These are phyloP conservation scores for Fusarium sp. DNA, from an alignment of 2,329 filamentous ascomycete genomes.

Conservation along the genomic window DNA sequence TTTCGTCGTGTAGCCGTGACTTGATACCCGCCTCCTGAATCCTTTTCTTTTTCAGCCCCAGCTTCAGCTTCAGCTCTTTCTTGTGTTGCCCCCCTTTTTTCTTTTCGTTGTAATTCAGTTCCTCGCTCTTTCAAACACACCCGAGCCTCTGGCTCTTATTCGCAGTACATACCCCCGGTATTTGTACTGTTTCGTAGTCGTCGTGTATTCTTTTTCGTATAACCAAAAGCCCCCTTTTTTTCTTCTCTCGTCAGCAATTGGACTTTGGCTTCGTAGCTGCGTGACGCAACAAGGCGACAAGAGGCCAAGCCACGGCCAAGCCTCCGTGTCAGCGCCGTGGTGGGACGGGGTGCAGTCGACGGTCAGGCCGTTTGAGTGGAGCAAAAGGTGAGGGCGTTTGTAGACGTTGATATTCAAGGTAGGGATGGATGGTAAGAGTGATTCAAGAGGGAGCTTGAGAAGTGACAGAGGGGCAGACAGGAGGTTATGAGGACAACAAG, in stretches of 20 bases:
- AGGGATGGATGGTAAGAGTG: neutral
- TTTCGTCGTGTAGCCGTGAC: neutral
- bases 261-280: slow-evolving; percentile 1
- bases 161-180: neutral
- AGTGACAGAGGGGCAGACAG: neutral
- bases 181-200: neutral
- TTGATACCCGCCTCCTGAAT: slow-evolving; percentile 6
- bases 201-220: neutral
- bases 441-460: neutral
- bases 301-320: slow-evolving; percentile 40
- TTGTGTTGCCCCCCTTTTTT: neutral
- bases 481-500: neutral
- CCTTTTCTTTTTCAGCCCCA: slow-evolving; percentile 3
- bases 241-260: neutral
- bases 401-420: slow-evolving; percentile 1
- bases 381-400: neutral
- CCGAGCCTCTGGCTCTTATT: neutral
- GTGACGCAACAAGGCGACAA: slow-evolving; percentile 12
- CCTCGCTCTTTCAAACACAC: neutral
- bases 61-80: neutral
- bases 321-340: slow-evolving; percentile 36
- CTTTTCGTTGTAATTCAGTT: neutral
- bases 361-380: slow-evolving; percentile 13
- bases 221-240: neutral
- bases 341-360: slow-evolving; percentile 18